Conservation (phyloP, 441 rosid genomes). For the Eugenia klotzschiana region DNA sequence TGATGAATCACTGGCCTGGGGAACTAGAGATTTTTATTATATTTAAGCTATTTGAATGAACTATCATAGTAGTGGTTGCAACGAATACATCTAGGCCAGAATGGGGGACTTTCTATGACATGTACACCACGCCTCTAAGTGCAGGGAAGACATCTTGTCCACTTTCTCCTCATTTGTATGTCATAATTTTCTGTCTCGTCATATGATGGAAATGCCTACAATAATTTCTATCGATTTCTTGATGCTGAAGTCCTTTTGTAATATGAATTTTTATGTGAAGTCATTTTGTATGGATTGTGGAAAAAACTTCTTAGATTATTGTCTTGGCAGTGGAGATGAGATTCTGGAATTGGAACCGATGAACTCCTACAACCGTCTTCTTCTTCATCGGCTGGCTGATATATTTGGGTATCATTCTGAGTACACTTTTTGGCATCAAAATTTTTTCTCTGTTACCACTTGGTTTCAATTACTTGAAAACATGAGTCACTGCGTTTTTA, state of each 20-base stretch:
- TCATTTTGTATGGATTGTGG: not conserved
- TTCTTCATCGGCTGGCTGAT: constrained; percentile 59
- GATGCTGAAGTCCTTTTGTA: not conserved
- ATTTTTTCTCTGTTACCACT: not conserved
- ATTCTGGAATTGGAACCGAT: constrained; percentile 53
- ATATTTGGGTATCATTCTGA: constrained; percentile 36
- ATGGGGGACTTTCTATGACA: not conserved
- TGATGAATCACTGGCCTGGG: not conserved
- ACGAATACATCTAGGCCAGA: not conserved
- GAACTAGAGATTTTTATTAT: not conserved
- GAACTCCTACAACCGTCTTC: constrained; percentile 58
- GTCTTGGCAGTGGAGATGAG: constrained; percentile 33
- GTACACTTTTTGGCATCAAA: not conserved
- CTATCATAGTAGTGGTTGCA: not conserved
- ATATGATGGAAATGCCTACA: not conserved
- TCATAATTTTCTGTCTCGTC: not conserved
- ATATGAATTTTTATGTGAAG: not conserved
- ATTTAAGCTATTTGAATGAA: not conserved
- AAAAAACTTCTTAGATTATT: not conserved
- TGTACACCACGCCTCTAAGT: not conserved
- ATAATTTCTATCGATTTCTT: not conserved
- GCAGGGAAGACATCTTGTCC: not conserved
- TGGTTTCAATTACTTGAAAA: not conserved
- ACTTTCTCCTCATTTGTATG: not conserved
- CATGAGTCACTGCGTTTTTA: not conserved